Evolutionary conservation across 805 yeast genomes (phyloP), one percentile per base, ranked within the genome.

Genomic region (Ogataea kodamae): DNA sequence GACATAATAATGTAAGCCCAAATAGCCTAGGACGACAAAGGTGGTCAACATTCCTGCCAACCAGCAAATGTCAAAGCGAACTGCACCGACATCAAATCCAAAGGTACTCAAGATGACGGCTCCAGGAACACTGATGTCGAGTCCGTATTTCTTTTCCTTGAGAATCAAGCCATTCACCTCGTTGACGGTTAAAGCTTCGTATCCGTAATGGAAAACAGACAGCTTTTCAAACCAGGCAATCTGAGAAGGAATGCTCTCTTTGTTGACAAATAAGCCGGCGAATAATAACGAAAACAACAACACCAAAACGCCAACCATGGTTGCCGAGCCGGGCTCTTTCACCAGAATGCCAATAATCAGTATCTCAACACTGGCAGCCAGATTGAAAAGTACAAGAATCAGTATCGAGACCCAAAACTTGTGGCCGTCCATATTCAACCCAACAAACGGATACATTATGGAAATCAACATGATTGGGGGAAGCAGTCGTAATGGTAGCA

Each of bases 121-220:
- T 8, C 98, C 98, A 0, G 98, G 98, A 10, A 92, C 94, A 59
- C 88, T 96, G 49, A 92, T 90, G 27, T 89, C 83, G 25, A 92
- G 70, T 0, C 98, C 98, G 52, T 81, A 90, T 61, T 92, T 92
- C 55, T 77, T 80, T 55, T 92, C 98, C 43, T 76, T 77, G 49
- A 92, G 68, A 9, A 86, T 78, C 54, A 92, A 69, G 21, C 86
- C 84, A 51, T 81, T 83, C 7, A 90, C 97, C 55, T 92, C 98
- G 58, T 92, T 92, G 35, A 92, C 89, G 3, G 88, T 71, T 45
- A 92, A 65, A 0, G 97, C 86, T 56, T 92, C 98, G 56, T 90
- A 92, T 0, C 96, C 97, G 54, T 88, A 92, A 59, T 92, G 97
- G 70, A 90, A 92, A 34, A 90, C 76, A 1, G 97, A 88, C 15